phyloP scores from a whole-genome alignment of 2,329 filamentous ascomycete species.

The Tolypocladium endophyticum region DNA sequence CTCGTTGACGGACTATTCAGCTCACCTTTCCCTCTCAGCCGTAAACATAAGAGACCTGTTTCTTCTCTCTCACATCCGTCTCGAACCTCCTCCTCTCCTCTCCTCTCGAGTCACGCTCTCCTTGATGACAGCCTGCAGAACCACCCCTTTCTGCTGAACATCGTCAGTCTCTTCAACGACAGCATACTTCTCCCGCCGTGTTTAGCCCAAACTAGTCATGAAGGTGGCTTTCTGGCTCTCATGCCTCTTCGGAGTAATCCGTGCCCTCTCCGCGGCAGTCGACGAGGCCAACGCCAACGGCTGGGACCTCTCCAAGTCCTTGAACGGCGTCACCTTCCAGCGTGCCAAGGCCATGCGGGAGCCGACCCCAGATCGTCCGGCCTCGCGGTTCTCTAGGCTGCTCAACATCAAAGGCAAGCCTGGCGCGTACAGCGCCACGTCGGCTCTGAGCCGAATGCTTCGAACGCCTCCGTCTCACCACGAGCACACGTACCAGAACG shows the following conservation, averaged over 20 bases:
- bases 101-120: not conserved
- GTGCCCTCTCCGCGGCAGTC: not conserved
- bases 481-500: constrained; percentile 22
- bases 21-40: not conserved
- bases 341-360: constrained; percentile 16
- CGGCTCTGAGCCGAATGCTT: constrained; percentile 15
- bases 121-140: not conserved
- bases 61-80: not conserved
- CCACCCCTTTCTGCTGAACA: not conserved
- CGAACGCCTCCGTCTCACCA: constrained; percentile 6
- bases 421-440: constrained; percentile 16
- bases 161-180: not conserved
- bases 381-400: constrained; percentile 21
- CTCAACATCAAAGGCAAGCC: constrained; percentile 14
- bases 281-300: constrained; percentile 2
- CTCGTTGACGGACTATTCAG: not conserved
- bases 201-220: not conserved
- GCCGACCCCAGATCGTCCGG: constrained; percentile 16
- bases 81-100: not conserved
- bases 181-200: too few relatives aligned
- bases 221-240: not conserved
- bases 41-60: not conserved
- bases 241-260: constrained; percentile 4
- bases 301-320: constrained; percentile 23
- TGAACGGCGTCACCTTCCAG: constrained; percentile 28